Conservation (phyloP, 805 yeast species). For the Candida piceae region DNA sequence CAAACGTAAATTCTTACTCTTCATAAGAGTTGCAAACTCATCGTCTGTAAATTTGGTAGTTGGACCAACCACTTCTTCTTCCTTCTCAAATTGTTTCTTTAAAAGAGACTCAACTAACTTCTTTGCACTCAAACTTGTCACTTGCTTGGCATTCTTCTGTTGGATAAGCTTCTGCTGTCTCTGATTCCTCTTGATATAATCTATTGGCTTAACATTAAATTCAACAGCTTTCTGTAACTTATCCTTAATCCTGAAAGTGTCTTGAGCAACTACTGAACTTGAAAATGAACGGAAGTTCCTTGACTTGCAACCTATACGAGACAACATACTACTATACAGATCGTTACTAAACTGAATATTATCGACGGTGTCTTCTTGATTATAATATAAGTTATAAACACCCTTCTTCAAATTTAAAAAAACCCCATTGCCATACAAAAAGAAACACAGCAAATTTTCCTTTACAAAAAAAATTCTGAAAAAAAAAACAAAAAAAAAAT, state of each 20-base stretch:
- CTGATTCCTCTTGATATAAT: slow-evolving; percentile 2
- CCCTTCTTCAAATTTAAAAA: too few relatives aligned
- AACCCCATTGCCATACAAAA: too few relatives aligned
- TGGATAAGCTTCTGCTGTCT: slow-evolving; percentile 8
- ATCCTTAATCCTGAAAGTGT: slow-evolving; percentile 1
- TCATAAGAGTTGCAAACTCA: slow-evolving; percentile 23
- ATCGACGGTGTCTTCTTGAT: too few relatives aligned
- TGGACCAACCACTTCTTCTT: slow-evolving; percentile 19
- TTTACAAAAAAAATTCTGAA: too few relatives aligned
- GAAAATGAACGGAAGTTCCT: not conserved
- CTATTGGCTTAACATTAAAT: slow-evolving; percentile 7
- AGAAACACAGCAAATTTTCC: too few relatives aligned
- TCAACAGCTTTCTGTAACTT: slow-evolving; percentile 13
- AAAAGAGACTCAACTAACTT: slow-evolving; percentile 18
- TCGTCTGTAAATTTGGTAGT: slow-evolving; percentile 20
- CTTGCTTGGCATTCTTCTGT: slow-evolving; percentile 19
- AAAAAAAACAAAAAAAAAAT: too few relatives aligned
- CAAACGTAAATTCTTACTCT: slow-evolving; percentile 36
- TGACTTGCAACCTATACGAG: not conserved
- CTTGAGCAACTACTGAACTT: not conserved
- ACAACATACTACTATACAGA: not conserved
- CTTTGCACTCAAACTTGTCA: slow-evolving; percentile 26
- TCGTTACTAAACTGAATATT: not conserved
- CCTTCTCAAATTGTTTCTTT: slow-evolving; percentile 13
- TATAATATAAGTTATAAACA: too few relatives aligned